phyloP scores from a whole-genome alignment of 805 yeast genomes.

The Lipomyces mesembrius region DNA sequence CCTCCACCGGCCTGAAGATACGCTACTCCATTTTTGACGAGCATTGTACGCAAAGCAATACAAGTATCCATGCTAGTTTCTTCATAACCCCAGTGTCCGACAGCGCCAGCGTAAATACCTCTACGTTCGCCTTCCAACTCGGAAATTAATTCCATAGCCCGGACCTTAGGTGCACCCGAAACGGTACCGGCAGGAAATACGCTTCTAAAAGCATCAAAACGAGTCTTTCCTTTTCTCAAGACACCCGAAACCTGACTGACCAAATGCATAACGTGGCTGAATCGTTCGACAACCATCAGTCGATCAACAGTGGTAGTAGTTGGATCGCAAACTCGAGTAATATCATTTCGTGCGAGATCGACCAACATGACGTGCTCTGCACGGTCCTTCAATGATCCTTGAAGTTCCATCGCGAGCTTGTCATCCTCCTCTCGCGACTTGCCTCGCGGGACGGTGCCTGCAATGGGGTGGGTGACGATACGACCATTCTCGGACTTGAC shows the following conservation, averaged over 20 bases:
- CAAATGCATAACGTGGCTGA: constrained; percentile 95
- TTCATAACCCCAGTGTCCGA: constrained; percentile 97
- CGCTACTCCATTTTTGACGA: constrained; percentile 85
- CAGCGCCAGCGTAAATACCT: constrained; percentile 98
- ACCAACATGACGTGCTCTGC: constrained; percentile 99
- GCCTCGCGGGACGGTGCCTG: constrained; percentile 94
- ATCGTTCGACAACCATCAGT: constrained; percentile 85
- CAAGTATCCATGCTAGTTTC: constrained; percentile 96
- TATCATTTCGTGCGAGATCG: constrained; percentile 94
- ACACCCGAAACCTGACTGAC: constrained; percentile 95
- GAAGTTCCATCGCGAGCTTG: constrained; percentile 69
- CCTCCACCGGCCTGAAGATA: constrained; percentile 99
- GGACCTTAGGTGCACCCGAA: constrained; percentile 96
- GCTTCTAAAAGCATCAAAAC: constrained; percentile 97
- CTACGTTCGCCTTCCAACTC: constrained; percentile 89
- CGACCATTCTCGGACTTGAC: constrained; percentile 82
- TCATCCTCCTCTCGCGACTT: constrained; percentile 91
- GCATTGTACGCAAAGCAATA: constrained; percentile 97
- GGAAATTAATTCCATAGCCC: constrained; percentile 92
- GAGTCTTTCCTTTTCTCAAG: constrained; percentile 76
- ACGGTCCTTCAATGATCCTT: constrained; percentile 82
- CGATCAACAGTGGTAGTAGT: constrained; percentile 82
- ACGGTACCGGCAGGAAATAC: constrained; percentile 99
- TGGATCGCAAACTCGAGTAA: constrained; percentile 93
- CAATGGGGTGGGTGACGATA: constrained; percentile 94